A percentile compares a stretch with the other conserved stretches of the same genome.
These are phyloP conservation scores for Glycine soja DNA, from an alignment of 306 rosid species.

Conservation along the genomic window DNA sequence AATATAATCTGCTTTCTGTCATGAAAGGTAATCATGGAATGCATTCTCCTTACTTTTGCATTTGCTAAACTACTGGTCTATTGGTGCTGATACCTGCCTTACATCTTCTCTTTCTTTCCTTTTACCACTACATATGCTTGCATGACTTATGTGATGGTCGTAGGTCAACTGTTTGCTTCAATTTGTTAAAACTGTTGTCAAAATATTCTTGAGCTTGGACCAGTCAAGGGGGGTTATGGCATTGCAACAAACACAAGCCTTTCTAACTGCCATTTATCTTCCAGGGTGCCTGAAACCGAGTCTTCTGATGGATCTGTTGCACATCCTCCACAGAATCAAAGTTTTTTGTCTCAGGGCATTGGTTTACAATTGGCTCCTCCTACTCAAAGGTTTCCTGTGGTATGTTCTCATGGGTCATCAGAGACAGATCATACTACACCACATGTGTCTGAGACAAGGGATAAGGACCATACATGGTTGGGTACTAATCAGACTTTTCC, in stretches of 20 bases:
- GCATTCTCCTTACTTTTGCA: background rate
- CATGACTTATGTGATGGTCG: conserved; percentile 35
- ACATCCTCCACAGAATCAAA: conserved; percentile 65
- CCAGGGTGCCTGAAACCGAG: conserved; percentile 74
- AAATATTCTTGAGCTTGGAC: conserved; percentile 78
- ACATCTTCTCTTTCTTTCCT: conserved; percentile 21
- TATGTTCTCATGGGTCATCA: conserved; percentile 62
- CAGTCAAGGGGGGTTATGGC: conserved; percentile 41
- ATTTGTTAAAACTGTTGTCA: conserved; percentile 59
- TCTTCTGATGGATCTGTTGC: conserved; percentile 77
- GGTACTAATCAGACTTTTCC: conserved; percentile 56
- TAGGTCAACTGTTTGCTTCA: conserved; percentile 36
- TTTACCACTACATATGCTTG: conserved; percentile 2
- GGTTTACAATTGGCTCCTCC: conserved; percentile 97
- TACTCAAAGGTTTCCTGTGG: conserved; percentile 64
- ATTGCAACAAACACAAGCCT: conserved; percentile 61
- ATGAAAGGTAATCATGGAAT: conserved; percentile 2
- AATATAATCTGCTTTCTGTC: conserved; percentile 13
- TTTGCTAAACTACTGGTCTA: conserved; percentile 12
- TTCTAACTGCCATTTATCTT: conserved; percentile 63
- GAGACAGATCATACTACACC: conserved; percentile 55
- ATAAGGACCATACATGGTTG: conserved; percentile 62
- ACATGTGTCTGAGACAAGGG: conserved; percentile 60
- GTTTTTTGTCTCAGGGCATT: conserved; percentile 74
- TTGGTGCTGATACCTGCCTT: conserved; percentile 17